Evolutionary conservation across 768 basidiomycete species (phyloP).

Genomic region (Serendipita sp.): DNA sequence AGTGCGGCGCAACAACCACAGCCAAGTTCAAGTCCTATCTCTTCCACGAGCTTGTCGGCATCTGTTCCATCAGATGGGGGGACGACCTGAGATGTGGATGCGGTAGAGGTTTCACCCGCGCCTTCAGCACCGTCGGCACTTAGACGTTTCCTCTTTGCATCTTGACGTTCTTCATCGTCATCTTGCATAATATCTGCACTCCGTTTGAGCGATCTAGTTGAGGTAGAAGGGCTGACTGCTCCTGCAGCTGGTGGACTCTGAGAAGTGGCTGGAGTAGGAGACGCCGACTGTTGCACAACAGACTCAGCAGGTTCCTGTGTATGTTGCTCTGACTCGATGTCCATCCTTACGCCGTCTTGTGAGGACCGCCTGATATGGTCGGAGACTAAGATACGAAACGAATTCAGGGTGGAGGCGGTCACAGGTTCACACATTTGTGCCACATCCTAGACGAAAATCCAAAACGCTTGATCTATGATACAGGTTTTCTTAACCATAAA

Average conservation of each 20-base stretch:
- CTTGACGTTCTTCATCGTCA: slow-evolving; percentile 2
- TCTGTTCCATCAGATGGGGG: not conserved
- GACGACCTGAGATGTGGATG: not conserved
- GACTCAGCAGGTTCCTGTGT: not conserved
- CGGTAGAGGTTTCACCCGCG: not conserved
- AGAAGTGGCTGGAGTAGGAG: not conserved
- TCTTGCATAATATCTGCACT: slow-evolving; percentile 2
- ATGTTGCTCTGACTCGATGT: slow-evolving; percentile 6
- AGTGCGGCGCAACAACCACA: slow-evolving; percentile 77
- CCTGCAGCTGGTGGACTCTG: not conserved
- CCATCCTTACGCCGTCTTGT: slow-evolving; percentile 1
- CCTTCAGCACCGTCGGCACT: not conserved
- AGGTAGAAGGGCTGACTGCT: not conserved
- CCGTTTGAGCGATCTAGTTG: not conserved
- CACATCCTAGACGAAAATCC: too few relatives aligned
- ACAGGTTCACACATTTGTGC: too few relatives aligned
- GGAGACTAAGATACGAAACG: not conserved
- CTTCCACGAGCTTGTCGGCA: slow-evolving; percentile 29
- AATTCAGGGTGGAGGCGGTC: not conserved
- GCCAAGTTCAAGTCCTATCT: slow-evolving; percentile 57
- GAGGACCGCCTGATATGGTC: not conserved
- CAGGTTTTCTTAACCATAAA: slow-evolving; percentile 73
- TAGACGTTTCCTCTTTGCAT: not conserved
- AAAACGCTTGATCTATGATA: not conserved
- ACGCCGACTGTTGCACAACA: not conserved